A percentile compares a stretch with the other conserved stretches of the same genome.
Conservation (phyloP, 495 filamentous ascomycete genomes). For the Lasiosphaeria miniovina region DNA sequence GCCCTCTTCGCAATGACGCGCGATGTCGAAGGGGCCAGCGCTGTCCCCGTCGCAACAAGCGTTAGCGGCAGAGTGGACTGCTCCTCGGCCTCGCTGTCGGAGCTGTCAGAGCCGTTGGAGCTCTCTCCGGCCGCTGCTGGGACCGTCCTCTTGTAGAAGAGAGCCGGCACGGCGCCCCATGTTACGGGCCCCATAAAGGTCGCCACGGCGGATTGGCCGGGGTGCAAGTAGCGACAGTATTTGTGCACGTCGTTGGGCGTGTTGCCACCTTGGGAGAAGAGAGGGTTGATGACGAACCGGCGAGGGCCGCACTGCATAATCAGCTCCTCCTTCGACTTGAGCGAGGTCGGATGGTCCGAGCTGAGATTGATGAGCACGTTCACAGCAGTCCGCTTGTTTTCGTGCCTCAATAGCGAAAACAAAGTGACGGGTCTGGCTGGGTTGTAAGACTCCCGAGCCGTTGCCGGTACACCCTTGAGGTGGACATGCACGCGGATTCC, state of each 20-base stretch:
- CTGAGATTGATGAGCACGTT: slow-evolving; percentile 83
- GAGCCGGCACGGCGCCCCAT: slow-evolving; percentile 84
- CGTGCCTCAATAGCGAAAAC: slow-evolving; percentile 85
- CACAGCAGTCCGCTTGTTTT: slow-evolving; percentile 85
- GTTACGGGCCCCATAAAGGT: slow-evolving; percentile 86
- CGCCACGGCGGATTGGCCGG: slow-evolving; percentile 85
- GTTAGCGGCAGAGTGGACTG: slow-evolving; percentile 45
- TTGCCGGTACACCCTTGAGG: slow-evolving; percentile 66
- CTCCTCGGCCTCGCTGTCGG: slow-evolving; percentile 29
- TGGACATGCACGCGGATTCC: slow-evolving; percentile 80
- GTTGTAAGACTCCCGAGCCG: slow-evolving; percentile 52
- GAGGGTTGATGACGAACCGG: slow-evolving; percentile 78
- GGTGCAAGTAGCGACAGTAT: slow-evolving; percentile 89
- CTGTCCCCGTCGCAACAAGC: slow-evolving; percentile 81
- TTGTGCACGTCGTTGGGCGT: slow-evolving; percentile 96
- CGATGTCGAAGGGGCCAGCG: slow-evolving; percentile 69
- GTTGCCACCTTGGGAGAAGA: slow-evolving; percentile 80
- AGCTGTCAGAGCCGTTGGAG: too few species aligned
- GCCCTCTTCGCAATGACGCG: slow-evolving; percentile 91
- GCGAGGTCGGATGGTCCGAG: slow-evolving; percentile 64
- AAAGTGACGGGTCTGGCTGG: slow-evolving; percentile 61
- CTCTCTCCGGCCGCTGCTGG: slow-evolving; percentile 28
- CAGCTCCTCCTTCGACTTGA: slow-evolving; percentile 87
- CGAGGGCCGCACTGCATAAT: slow-evolving; percentile 86
- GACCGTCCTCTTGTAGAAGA: slow-evolving; percentile 69